Conservation (phyloP, 2,329 filamentous ascomycete genomes). For the Sclerotinia spermophila region DNA sequence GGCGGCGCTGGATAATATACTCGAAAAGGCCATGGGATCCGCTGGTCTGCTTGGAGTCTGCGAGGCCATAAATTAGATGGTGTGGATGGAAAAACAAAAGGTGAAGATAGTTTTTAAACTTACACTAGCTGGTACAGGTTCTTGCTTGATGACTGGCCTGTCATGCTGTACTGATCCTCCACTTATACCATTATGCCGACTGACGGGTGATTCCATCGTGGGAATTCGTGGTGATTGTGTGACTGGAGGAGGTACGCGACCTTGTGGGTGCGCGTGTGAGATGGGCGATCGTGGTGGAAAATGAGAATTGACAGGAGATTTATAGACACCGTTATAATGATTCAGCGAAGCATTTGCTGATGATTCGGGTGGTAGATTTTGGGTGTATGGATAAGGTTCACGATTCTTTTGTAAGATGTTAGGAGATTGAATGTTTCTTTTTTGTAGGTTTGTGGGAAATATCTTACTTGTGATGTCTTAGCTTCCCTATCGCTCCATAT, state of each 20-base stretch:
- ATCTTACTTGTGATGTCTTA: conserved; percentile 35
- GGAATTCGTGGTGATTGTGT: conserved; percentile 35
- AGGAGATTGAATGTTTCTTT: background rate
- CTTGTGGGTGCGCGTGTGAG: conserved; percentile 45
- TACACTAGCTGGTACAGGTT: conserved; percentile 31
- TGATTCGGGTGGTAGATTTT: conserved; percentile 22
- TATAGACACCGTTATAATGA: conserved; percentile 50
- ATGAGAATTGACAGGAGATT: conserved; percentile 46
- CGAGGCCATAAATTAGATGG: conserved; percentile 22
- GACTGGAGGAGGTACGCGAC: conserved; percentile 28
- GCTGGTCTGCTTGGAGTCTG: conserved; percentile 71
- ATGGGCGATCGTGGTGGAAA: conserved; percentile 50
- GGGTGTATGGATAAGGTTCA: conserved; percentile 49
- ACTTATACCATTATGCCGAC: conserved; percentile 43
- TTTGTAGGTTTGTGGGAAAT: conserved; percentile 12
- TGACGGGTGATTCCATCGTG: conserved; percentile 47
- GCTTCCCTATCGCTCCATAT: conserved; percentile 32
- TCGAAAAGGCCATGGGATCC: conserved; percentile 94
- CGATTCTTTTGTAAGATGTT: conserved; percentile 40
- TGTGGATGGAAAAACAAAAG: background rate
- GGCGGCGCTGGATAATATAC: conserved; percentile 80
- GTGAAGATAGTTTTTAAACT: conserved; percentile 18
- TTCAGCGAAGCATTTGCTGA: conserved; percentile 43
- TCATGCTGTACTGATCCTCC: conserved; percentile 30
- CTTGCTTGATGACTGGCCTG: conserved; percentile 25